Conservation (phyloP, 495 filamentous ascomycete genomes). For the Lasiosphaeriaceae sp. region DNA sequence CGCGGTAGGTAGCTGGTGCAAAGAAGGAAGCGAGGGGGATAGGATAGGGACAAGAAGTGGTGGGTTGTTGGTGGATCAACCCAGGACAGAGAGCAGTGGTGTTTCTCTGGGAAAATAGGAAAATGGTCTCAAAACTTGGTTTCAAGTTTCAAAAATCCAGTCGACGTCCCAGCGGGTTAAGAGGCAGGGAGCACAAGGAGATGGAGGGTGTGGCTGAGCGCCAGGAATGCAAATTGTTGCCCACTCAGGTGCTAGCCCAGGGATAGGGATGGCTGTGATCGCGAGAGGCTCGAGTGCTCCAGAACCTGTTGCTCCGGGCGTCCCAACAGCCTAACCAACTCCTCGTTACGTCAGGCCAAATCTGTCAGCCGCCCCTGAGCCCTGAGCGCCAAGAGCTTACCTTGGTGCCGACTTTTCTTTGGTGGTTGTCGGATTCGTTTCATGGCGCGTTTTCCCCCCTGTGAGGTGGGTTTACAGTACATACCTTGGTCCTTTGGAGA, state of each 20-base stretch:
- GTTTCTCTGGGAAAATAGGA: conserved; percentile 9
- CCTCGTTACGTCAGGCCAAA: too few relatives aligned
- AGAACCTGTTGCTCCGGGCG: neutral
- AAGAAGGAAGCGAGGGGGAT: neutral
- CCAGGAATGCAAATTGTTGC: conserved; percentile 15
- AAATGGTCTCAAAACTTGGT: conserved; percentile 21
- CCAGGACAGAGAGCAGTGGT: conserved; percentile 3
- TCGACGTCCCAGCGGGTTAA: conserved; percentile 18
- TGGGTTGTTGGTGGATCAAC: conserved; percentile 2
- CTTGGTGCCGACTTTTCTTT: neutral
- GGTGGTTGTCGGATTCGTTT: conserved; percentile 1
- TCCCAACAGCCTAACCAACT: neutral
- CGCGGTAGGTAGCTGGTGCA: neutral
- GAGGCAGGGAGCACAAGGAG: conserved; percentile 11
- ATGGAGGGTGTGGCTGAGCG: conserved; percentile 22
- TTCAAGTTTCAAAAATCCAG: conserved; percentile 26
- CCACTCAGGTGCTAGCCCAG: conserved; percentile 13
- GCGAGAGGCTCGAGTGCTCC: conserved; percentile 6
- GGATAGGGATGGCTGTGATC: conserved; percentile 21
- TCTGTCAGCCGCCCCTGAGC: too few relatives aligned
- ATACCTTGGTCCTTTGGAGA: too few relatives aligned
- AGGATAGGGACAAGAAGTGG: neutral
- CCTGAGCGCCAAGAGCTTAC: neutral
- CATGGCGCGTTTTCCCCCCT: neutral
- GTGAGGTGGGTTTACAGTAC: neutral